These are phyloP conservation scores for Psilocybe azurescens DNA, from an alignment of 768 basidiomycete genomes.

Conservation along the genomic window DNA sequence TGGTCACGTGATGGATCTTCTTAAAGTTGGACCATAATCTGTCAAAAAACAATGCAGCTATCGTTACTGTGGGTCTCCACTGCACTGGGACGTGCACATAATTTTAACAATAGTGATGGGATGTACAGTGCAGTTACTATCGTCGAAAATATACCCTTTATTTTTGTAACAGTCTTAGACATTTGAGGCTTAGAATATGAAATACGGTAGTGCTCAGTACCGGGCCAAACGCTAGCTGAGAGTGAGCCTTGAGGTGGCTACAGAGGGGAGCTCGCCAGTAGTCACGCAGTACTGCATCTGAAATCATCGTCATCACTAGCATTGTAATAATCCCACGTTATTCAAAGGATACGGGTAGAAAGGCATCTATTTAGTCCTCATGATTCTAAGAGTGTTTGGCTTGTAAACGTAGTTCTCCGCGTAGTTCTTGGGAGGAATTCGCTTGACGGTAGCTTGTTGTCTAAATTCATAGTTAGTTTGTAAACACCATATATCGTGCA, in stretches of 20 bases:
- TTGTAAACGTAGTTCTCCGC: constrained; percentile 91
- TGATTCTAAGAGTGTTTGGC: constrained; percentile 78
- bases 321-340: not conserved
- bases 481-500: constrained; percentile 6
- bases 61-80: not conserved
- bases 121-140: too few relatives aligned
- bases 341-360: not conserved
- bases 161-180: not conserved
- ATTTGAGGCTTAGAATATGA: not conserved
- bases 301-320: not conserved
- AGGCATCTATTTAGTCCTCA: constrained; percentile 86
- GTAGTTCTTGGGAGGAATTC: constrained; percentile 87
- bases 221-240: not conserved
- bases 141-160: not conserved
- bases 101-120: too few relatives aligned
- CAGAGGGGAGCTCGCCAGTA: too few relatives aligned
- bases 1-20: not conserved
- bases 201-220: not conserved
- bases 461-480: constrained; percentile 34
- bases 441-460: constrained; percentile 64
- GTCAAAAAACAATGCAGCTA: not conserved
- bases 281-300: not conserved
- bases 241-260: not conserved
- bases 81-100: too few relatives aligned
- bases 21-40: not conserved